Evolutionary conservation across 2,329 filamentous ascomycete species (phyloP).

Genomic region (Ascomycota sp.): DNA sequence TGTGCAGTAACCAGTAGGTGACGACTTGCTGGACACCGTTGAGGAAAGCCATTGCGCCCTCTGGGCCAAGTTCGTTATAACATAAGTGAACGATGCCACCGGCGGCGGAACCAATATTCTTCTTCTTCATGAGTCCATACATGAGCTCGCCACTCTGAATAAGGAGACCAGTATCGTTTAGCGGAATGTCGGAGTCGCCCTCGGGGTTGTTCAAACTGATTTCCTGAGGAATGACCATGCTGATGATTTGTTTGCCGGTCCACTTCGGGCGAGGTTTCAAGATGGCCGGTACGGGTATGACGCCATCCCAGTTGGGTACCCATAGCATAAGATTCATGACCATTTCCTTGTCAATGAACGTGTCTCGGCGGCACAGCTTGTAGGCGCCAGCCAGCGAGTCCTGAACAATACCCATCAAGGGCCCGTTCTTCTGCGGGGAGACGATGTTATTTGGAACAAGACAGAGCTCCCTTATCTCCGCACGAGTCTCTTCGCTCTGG

Average conservation of each 20-base stretch:
- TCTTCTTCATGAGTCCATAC: conserved; percentile 83
- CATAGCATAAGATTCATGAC: conserved; percentile 96
- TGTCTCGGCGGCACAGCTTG: conserved; percentile 86
- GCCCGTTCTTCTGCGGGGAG: conserved; percentile 88
- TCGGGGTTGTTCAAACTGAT: conserved; percentile 61
- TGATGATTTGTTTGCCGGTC: conserved; percentile 96
- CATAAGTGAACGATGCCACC: conserved; percentile 90
- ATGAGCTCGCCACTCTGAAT: conserved; percentile 78
- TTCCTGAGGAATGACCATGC: conserved; percentile 72
- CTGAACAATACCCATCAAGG: conserved; percentile 98
- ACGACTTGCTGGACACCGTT: conserved; percentile 89
- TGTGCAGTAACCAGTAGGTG: conserved; percentile 91
- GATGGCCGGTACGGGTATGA: conserved; percentile 85
- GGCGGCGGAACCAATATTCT: conserved; percentile 73
- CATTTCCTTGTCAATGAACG: conserved; percentile 73
- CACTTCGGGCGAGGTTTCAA: conserved; percentile 79
- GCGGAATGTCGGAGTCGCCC: conserved; percentile 36
- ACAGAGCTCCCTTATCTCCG: conserved; percentile 84
- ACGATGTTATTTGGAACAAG: conserved; percentile 98
- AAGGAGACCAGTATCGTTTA: conserved; percentile 58
- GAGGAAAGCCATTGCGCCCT: conserved; percentile 81
- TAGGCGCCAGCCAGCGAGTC: conserved; percentile 92
- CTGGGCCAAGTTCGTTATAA: conserved; percentile 81
- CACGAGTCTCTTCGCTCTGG: conserved; percentile 88
- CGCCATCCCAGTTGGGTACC: conserved; percentile 94